Evolutionary conservation across 225 moss, liverwort and hornwort species (phyloP), one percentile per base, ranked within the genome.

Genomic region (Sphagnum contortum): DNA sequence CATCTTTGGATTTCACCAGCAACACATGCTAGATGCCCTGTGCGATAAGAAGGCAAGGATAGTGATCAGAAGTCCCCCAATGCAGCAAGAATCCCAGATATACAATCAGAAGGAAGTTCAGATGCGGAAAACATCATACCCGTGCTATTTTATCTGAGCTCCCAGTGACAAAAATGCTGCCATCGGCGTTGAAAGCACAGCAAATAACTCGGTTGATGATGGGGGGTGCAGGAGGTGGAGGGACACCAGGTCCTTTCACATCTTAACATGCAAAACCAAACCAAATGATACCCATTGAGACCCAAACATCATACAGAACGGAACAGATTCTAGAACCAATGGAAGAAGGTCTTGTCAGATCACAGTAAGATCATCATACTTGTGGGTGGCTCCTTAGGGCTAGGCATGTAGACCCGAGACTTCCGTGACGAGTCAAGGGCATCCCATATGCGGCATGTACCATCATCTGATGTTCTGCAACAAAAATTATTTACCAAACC

Each of bases 381-480:
- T 80, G 69, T 64, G 77, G 80, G 87, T 61, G 60, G 11, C 59
- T 96, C 92, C 69, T 86, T 94, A 3, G 92, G 96, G 69, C 90
- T 90, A 49, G 96, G 96, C 92, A 85, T 89, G 60, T 98, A 98
- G 49, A 92, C 88, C 69, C 96, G 77, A 45, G 92, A 98, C 72
- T 94, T 89, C 57, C 84, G 77, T 56, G 77, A 53, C 13, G 89
- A 87, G 65, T 92, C 89, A 12, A 84, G 80, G 48, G 90, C 96
- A 91, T 98, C 92, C 96, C 96, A 98, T 55, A 98, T 98, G 59
- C 96, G 96, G 74, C 96, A 98, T 8, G 96, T 98, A 59, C 93
- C 96, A 76, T 98, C 96, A 74, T 98, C 96, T 73, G 96, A 98
- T 55, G 96, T 80, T 47, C 86, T 86, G 73, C 48, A 52, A 68